These are phyloP conservation scores for Xylaria acuta DNA, from an alignment of 495 filamentous ascomycete genomes.

Conservation along the genomic window DNA sequence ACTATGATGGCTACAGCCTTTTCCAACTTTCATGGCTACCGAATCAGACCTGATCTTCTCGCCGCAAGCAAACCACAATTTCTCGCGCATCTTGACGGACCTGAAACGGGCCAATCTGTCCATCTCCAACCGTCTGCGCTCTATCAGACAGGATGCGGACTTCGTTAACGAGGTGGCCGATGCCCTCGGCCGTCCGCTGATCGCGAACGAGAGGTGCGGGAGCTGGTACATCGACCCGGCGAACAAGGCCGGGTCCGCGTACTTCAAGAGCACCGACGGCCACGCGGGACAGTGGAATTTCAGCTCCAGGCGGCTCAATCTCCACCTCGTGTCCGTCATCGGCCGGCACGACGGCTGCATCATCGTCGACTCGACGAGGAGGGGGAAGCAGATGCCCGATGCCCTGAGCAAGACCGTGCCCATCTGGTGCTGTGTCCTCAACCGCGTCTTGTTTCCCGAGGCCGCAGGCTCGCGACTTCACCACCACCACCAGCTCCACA, in stretches of 20 bases:
- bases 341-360: constrained; percentile 76
- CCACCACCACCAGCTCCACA: constrained; percentile 64
- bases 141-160: constrained; percentile 69
- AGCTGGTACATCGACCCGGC: constrained; percentile 89
- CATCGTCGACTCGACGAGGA: constrained; percentile 92
- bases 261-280: constrained; percentile 98
- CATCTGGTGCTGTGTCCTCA: constrained; percentile 89
- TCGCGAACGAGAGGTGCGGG: constrained; percentile 93
- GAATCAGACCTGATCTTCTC: constrained; percentile 57
- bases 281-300: constrained; percentile 91
- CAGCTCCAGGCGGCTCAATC: constrained; percentile 80
- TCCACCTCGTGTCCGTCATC: constrained; percentile 73
- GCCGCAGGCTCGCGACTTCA: constrained; percentile 46
- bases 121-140: constrained; percentile 77
- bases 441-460: constrained; percentile 76
- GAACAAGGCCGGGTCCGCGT: constrained; percentile 72
- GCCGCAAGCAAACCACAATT: constrained; percentile 58
- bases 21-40: constrained; percentile 27
- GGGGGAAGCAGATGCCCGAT: constrained; percentile 94
- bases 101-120: constrained; percentile 78
- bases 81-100: constrained; percentile 59
- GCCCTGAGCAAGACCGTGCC: constrained; percentile 92
- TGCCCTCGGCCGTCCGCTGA: constrained; percentile 69
- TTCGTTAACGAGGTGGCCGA: constrained; percentile 66
- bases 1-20: neutral